Evolutionary conservation across 2,329 filamentous ascomycete species (phyloP), one percentile per base, ranked within the genome.

Genomic region (Bipolaris gigantea): DNA sequence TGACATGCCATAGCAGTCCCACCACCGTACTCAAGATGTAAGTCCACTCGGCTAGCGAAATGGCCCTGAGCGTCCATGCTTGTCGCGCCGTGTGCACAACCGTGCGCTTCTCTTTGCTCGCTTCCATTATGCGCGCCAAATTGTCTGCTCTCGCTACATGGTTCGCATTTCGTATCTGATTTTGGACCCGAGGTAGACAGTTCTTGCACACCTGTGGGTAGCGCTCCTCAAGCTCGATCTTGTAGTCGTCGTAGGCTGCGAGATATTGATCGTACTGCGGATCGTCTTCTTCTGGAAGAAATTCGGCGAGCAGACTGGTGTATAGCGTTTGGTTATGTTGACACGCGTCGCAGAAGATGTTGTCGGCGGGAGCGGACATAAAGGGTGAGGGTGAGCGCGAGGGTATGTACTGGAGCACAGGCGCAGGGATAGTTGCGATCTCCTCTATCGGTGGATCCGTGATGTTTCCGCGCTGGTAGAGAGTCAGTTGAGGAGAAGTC

Each of bases 171-270:
- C 84, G 81, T 48, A 97, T 85, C 56, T 86, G 83, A 33, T 82
- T 78, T 58, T 88, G 84, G 19, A 93, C 92, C 56, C 80, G 84
- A 5, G 87, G 88, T 59, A 89, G 88, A 74, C 94, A 99, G 41
- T 85, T 80, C 58, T 83, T 83, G 77, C 94, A 99, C 54, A 96
- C 88, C 69, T 94, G 91, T 0, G 94, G 94, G 69, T 97, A 97
- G 45, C 89, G 84, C 65, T 85, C 80, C 76, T 97, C 92, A 16
- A 97, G 80, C 47, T 86, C 81, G 57, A 80, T 81, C 57, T 87
- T 86, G 72, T 89, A 96, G 33, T 81, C 80, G 60, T 86, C 87
- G 64, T 89, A 88, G 44, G 83, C 82, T 50, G 81, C 81, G 71
- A 92, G 88, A 59, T 87, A 87, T 56, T 85, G 80, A 3, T 76